phyloP scores from a whole-genome alignment of 768 basidiomycete genomes.

The Lentinula aciculospora region DNA sequence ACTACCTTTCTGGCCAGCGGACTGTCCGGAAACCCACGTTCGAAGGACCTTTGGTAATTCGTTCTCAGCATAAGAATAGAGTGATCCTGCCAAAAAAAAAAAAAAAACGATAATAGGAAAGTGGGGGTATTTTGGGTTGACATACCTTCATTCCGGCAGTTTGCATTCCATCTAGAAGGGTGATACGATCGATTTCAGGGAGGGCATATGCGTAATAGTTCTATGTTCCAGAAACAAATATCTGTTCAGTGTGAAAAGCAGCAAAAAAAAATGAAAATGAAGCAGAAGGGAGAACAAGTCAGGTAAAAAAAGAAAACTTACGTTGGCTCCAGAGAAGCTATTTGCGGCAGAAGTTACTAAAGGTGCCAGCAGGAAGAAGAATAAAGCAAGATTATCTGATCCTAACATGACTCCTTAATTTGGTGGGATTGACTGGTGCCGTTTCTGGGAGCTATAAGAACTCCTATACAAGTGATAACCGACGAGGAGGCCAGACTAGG shows the following conservation, averaged over 20 bases:
- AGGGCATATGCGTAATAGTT: constrained; percentile 19
- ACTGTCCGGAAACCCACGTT: constrained; percentile 23
- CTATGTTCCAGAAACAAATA: constrained; percentile 3
- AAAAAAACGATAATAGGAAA: too few relatives aligned
- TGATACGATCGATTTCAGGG: constrained; percentile 15
- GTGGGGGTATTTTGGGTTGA: background rate
- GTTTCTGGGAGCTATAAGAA: background rate
- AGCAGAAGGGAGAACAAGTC: too few relatives aligned
- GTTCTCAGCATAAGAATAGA: background rate
- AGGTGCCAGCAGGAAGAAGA: background rate
- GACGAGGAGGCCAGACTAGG: too few relatives aligned
- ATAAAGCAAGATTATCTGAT: background rate
- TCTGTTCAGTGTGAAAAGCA: background rate
- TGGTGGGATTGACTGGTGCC: background rate
- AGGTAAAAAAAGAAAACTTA: background rate
- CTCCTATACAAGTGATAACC: too few relatives aligned
- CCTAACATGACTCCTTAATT: background rate
- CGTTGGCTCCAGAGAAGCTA: constrained; percentile 10
- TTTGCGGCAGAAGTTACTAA: background rate
- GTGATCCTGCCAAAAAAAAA: background rate
- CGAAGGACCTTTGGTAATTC: constrained; percentile 15
- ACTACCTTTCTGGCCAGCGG: constrained; percentile 19
- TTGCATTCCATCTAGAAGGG: constrained; percentile 18
- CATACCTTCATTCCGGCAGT: constrained; percentile 20
- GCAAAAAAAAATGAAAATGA: background rate